Conservation (phyloP, 2,329 filamentous ascomycete genomes). For the Pseudogymnoascus sp. region DNA sequence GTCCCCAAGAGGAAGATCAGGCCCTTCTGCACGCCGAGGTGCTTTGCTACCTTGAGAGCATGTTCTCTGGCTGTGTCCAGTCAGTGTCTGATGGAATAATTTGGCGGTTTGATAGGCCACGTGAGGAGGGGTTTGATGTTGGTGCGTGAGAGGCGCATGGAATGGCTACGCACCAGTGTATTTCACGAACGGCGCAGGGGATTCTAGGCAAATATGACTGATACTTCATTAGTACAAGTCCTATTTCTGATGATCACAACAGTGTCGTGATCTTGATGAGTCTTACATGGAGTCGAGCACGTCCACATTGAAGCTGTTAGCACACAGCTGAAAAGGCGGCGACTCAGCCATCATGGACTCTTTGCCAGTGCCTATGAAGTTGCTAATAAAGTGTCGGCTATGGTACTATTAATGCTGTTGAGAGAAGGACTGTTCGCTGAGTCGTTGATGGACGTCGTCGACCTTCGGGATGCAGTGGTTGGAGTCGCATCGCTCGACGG, state of each 20-base stretch:
- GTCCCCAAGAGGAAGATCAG: slow-evolving; percentile 49
- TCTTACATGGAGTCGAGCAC: neutral
- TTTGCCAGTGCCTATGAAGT: neutral
- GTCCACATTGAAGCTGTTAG: neutral
- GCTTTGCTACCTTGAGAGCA: slow-evolving; percentile 36
- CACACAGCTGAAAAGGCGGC: neutral
- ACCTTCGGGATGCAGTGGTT: neutral
- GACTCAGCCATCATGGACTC: neutral
- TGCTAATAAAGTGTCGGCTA: neutral
- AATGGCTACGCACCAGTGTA: neutral
- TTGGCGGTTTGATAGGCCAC: neutral
- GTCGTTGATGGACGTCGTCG: neutral
- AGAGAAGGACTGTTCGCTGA: neutral
- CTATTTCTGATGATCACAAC: neutral
- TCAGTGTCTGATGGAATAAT: neutral
- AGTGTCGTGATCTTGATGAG: neutral
- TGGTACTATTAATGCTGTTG: neutral
- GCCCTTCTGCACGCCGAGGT: slow-evolving; percentile 35
- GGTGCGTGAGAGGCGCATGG: neutral
- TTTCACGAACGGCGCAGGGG: neutral
- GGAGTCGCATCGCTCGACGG: neutral
- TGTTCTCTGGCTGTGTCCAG: slow-evolving; percentile 37
- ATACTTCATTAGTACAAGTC: neutral
- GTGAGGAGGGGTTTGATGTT: neutral
- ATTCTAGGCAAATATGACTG: neutral